Evolutionary conservation across 2,329 filamentous ascomycete species (phyloP), one percentile per base, ranked within the genome.

Genomic region (Monosporascus sp.): DNA sequence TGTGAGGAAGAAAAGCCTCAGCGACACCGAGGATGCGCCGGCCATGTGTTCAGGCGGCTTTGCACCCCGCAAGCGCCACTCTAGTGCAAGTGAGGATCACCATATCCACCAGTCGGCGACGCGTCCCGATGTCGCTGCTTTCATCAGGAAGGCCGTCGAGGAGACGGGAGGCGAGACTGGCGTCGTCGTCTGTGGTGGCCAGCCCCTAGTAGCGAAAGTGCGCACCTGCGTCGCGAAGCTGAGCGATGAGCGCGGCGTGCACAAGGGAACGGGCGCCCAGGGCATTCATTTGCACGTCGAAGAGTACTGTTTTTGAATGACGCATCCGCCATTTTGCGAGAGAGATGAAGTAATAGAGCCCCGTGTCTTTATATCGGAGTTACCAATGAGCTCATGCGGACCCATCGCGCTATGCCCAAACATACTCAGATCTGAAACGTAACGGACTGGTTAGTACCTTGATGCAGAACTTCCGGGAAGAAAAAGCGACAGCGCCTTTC

Each of bases 201-300:
- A 74, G 49, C 77, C 77, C 47, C 68, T 85, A 24, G 80, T 82
- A 2, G 72, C 79, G 2, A 69, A 69, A 46, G 77, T 80, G 16
- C 72, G 82, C 53, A 85, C 82, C 58, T 77, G 73, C 53, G 80
- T 85, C 3, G 77, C 78, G 2, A 69, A 68, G 31, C 56, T 85
- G 55, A 82, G 80, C 51, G 81, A 86, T 60, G 82, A 85, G 68
- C 70, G 82, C 41, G 82, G 78, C 1, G 82, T 85, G 22, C 82
- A 85, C 62, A 86, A 86, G 65, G 82, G 82, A 5, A 85, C 81
- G 0, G 82, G 80, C 1, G 82, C 82, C 0, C 82, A 86, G 63
- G 82, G 82, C 0, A 85, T 86, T 41, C 76, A 79, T 62, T 61
- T 85, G 52, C 77, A 82, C 63, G 80, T 80, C 1, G 82, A 85